These are phyloP conservation scores for Boletus tomentosulus DNA, from an alignment of 768 basidiomycete genomes.

Conservation along the genomic window DNA sequence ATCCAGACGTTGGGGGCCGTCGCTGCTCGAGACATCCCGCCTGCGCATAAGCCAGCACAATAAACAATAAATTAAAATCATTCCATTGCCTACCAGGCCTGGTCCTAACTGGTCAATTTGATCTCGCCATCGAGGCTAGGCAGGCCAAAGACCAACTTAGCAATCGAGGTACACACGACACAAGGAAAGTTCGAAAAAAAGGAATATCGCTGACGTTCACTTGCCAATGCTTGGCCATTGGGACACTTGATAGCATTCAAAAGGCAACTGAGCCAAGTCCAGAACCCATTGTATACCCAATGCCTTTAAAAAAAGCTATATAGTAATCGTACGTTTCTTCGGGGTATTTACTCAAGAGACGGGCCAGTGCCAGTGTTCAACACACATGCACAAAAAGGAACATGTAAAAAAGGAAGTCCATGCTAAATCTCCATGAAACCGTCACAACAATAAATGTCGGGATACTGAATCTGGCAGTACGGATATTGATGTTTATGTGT, in stretches of 20 bases:
- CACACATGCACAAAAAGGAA: slow-evolving; percentile 14
- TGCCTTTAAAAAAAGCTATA: slow-evolving; percentile 7
- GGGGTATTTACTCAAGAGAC: slow-evolving; percentile 18
- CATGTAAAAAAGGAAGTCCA: slow-evolving; percentile 6
- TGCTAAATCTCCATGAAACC: slow-evolving; percentile 6
- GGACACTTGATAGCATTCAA: too few species aligned
- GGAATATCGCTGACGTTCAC: too few species aligned
- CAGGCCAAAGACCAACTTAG: too few species aligned
- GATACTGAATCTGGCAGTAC: neutral
- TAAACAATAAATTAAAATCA: too few species aligned
- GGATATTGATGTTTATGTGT: neutral
- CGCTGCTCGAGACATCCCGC: too few species aligned
- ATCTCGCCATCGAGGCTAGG: too few species aligned
- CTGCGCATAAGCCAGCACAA: too few species aligned
- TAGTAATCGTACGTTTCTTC: slow-evolving; percentile 3
- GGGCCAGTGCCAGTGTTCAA: slow-evolving; percentile 24
- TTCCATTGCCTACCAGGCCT: too few species aligned
- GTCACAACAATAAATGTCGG: neutral
- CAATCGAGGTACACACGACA: too few species aligned
- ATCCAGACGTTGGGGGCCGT: neutral
- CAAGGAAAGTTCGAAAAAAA: too few species aligned
- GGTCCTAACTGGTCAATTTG: too few species aligned
- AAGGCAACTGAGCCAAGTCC: neutral
- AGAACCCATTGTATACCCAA: neutral
- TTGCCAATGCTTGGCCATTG: too few species aligned